A percentile compares a stretch with the other conserved stretches of the same genome.
These are phyloP conservation scores for Aspergillus pseudoglaucus DNA, from an alignment of 2,329 filamentous ascomycete genomes.

Conservation along the genomic window DNA sequence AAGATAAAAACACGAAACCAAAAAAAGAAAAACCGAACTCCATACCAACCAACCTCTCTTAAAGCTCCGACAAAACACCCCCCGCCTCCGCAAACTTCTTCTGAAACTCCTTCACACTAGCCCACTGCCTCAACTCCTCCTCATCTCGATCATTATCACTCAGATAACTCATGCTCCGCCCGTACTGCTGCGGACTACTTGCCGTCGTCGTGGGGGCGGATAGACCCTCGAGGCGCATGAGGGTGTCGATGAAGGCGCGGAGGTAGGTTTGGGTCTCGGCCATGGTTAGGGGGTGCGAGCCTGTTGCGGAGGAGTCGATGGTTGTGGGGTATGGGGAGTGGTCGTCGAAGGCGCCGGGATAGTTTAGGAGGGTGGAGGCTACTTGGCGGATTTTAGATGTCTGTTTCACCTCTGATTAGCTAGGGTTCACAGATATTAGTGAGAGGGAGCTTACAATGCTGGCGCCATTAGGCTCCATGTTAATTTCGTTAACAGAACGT, in stretches of 20 bases:
- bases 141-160: conserved; percentile 59
- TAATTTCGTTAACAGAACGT: conserved; percentile 71
- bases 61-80: conserved; percentile 34
- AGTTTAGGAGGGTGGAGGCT: conserved; percentile 69
- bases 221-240: conserved; percentile 66
- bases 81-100: conserved; percentile 62
- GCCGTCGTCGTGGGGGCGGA: conserved; percentile 19
- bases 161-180: conserved; percentile 30
- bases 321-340: conserved; percentile 32
- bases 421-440: background rate
- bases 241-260: conserved; percentile 64
- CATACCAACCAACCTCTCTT: conserved; percentile 9
- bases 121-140: conserved; percentile 69
- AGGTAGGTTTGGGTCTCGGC: conserved; percentile 65
- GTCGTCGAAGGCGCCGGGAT: conserved; percentile 41
- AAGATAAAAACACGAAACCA: background rate
- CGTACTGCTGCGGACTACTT: conserved; percentile 37
- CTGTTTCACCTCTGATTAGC: conserved; percentile 25
- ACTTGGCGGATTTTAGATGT: conserved; percentile 82
- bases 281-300: conserved; percentile 24
- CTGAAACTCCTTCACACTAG: conserved; percentile 72
- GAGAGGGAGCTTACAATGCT: conserved; percentile 51
- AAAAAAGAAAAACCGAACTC: background rate
- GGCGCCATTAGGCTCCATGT: conserved; percentile 68
- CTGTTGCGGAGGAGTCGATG: conserved; percentile 10